Evolutionary conservation across 202 grass and related monocot genomes (phyloP), one percentile per base, ranked within the genome.

Genomic region (Panicum hallii): DNA sequence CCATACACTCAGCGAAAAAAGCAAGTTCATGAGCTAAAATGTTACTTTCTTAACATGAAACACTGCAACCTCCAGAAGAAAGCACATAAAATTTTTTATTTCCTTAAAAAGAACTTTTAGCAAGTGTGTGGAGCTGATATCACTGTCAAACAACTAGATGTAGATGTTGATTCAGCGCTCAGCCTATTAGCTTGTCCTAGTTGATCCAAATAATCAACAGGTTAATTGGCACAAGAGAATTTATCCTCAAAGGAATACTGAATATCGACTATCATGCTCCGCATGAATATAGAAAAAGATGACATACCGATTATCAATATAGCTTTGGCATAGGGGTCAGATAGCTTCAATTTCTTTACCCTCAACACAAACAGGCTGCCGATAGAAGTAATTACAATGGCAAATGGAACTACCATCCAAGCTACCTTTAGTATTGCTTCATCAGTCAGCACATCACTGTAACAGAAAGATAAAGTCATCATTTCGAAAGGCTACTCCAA

Each of bases 381-480:
- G 47, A 88, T 44, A 70, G 65, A 87, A 85, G 91, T 94, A 90
- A 99, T 78, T 72, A 99, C 80, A 81, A 99, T 75, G 45, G 93
- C 91, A 90, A 96, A 88, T 75, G 96, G 96, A 80, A 99, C 79
- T 74, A 90, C 86, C 87, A 99, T 86, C 96, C 96, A 99, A 86
- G 96, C 91, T 67, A 99, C 77, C 90, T 88, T 99, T 80, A 96
- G 80, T 54, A 94, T 88, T 11, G 75, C 82, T 80, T 86, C 90
- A 77, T 91, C 89, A 75, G 88, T 85, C 75, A 94, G 71, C 60
- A 74, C 77, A 82, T 87, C 85, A 87, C 96, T 96, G 91, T 82
- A 94, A 84, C 79, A 82, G 45, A 78, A 54, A 62, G 72, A 69
- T 79, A 81, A 67, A 62, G 45, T 53, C 48, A 47, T 52, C 19